Evolutionary conservation across 2,329 filamentous ascomycete genomes (phyloP), one percentile per base, ranked within the genome.

Genomic region (Sclerotinia nivalis): DNA sequence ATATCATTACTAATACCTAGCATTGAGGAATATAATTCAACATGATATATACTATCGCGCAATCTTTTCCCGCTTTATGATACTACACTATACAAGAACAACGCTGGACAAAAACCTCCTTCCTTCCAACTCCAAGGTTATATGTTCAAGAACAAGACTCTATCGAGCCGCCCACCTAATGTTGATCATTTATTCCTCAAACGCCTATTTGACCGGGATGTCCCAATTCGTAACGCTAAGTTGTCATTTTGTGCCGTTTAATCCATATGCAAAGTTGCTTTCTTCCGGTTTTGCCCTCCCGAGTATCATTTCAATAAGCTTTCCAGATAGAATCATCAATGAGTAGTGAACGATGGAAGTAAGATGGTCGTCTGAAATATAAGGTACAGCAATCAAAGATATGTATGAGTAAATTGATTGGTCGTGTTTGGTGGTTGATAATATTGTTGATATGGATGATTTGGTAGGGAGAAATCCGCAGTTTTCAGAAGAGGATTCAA

Each of bases 361-460:
- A 5, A 10, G 10, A 18, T n/a, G 18, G 4, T 31, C 34, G 2
- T 58, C 31, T 58, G 4, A 45, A 66, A 20, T 31, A 58, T 20
- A 31, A 62, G 28, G 25, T 18, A 34, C 4, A 66, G 45, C 12
- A 31, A n/a, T 75, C 67, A 75, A 49, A 75, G 65, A 58, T 75
- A 76, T 55, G 66, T 74, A 71, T 76, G 75, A 54, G 70, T 59
- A 56, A 73, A 77, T 31, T 77, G 75, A 55, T 73, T 72, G 13
- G 73, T 72, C 59, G 79, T 84, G 74, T 86, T 91, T 1, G 92
- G 91, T 49, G 91, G 89, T 72, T 93, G 89, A 75, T 95, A 96
- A 80, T 90, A 90, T 65, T 89, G 88, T 77, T 93, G 90, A 77
- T 96, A 96, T 1, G 93, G 92, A 80, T 94, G 92, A 73, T 93